Percentiles rank a stretch among this genome's conserved stretches.
These are phyloP conservation scores for Trichomonas gallinae DNA, from an alignment of 208 protist genomes.

Conservation along the genomic window DNA sequence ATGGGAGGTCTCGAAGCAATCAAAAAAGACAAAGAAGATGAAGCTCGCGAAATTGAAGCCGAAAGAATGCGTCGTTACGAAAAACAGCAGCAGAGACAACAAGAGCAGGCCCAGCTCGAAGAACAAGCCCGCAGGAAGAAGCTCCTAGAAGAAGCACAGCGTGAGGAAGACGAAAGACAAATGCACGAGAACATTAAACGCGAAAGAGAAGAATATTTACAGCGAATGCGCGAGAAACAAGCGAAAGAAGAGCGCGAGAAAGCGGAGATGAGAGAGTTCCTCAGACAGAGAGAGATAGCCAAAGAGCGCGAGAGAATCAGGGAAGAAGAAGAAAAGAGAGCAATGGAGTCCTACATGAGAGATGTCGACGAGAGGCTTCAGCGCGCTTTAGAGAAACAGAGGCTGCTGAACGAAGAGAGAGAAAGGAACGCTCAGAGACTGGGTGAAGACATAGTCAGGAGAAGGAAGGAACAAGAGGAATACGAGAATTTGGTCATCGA, in stretches of 20 bases:
- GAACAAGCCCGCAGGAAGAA: background rate
- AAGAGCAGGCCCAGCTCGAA: background rate
- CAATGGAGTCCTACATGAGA: background rate
- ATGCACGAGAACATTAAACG: background rate
- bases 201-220: background rate
- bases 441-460: background rate
- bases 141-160: background rate
- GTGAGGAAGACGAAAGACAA: background rate
- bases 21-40: background rate
- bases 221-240: background rate
- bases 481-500: background rate
- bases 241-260: background rate
- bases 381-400: background rate
- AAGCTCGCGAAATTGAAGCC: background rate
- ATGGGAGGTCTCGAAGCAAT: background rate
- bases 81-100: background rate
- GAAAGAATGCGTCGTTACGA: background rate
- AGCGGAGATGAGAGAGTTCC: background rate
- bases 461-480: background rate
- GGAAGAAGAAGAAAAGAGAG: constrained; percentile 4
- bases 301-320: background rate
- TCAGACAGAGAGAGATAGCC: background rate
- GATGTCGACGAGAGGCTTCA: background rate
- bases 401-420: background rate
- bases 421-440: background rate